Evolutionary conservation across 2,329 filamentous ascomycete genomes (phyloP).

Genomic region (Rutstroemia sp.): DNA sequence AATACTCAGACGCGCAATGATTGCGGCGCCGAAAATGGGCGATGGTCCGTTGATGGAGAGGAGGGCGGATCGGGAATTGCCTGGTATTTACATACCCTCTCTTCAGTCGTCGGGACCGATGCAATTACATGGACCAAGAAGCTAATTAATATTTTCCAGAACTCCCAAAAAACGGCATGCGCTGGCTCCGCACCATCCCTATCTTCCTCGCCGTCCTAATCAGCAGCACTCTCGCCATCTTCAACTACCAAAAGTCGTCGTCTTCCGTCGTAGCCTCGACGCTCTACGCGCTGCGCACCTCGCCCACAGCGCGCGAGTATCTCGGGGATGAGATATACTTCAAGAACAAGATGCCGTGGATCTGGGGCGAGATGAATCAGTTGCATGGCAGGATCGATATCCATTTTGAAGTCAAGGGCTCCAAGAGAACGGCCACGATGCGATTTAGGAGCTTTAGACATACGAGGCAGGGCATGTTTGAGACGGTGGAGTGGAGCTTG

Average conservation of each 20-base stretch:
- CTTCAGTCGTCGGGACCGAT: not conserved
- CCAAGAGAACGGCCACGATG: slow-evolving; percentile 63
- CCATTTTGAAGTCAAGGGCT: slow-evolving; percentile 77
- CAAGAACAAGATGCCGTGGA: slow-evolving; percentile 72
- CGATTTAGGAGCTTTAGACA: slow-evolving; percentile 71
- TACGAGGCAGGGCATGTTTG: slow-evolving; percentile 58
- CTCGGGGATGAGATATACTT: slow-evolving; percentile 88
- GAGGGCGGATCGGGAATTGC: slow-evolving; percentile 58
- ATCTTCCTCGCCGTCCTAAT: slow-evolving; percentile 70
- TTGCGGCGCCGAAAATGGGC: slow-evolving; percentile 49
- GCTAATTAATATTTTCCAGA: slow-evolving; percentile 14
- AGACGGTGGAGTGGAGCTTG: slow-evolving; percentile 87
- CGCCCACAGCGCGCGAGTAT: slow-evolving; percentile 61
- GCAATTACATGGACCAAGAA: not conserved
- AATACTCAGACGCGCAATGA: slow-evolving; percentile 38
- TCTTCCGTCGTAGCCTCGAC: slow-evolving; percentile 79
- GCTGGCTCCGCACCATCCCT: slow-evolving; percentile 69
- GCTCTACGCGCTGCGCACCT: slow-evolving; percentile 85
- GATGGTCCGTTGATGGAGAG: slow-evolving; percentile 59
- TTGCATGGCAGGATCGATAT: slow-evolving; percentile 88
- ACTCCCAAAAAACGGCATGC: slow-evolving; percentile 29
- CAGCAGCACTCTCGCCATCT: slow-evolving; percentile 73
- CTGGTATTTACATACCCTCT: slow-evolving; percentile 40
- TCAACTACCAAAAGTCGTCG: slow-evolving; percentile 98
- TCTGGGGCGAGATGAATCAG: slow-evolving; percentile 84